Evolutionary conservation across 176 grass and related monocot genomes (phyloP).

Genomic region (Puya raimondii): DNA sequence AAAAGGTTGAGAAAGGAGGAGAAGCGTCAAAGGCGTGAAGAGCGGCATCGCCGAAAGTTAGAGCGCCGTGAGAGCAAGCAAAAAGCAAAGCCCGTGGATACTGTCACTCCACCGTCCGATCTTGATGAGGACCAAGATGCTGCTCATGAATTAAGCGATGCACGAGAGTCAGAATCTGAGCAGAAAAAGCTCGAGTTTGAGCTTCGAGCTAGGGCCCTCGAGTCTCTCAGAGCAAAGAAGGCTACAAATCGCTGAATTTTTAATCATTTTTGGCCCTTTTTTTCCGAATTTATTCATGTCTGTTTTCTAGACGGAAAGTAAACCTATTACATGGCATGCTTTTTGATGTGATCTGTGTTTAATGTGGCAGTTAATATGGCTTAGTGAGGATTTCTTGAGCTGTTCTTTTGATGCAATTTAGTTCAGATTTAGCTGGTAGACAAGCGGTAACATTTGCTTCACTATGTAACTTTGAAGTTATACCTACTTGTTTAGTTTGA

Average conservation of each 20-base stretch:
- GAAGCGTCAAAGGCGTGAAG: slow-evolving; percentile 58
- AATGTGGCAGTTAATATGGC: slow-evolving; percentile 49
- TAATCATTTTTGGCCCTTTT: background rate
- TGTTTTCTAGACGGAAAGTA: background rate
- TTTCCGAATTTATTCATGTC: background rate
- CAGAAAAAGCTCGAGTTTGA: slow-evolving; percentile 74
- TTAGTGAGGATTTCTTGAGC: slow-evolving; percentile 49
- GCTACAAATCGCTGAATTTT: slow-evolving; percentile 36
- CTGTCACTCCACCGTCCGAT: slow-evolving; percentile 31
- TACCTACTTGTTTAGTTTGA: background rate
- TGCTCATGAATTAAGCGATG: slow-evolving; percentile 15
- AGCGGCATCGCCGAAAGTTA: slow-evolving; percentile 48
- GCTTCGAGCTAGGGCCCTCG: slow-evolving; percentile 79
- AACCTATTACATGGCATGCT: background rate
- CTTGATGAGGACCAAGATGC: slow-evolving; percentile 30
- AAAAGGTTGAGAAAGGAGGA: slow-evolving; percentile 75
- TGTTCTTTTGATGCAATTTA: slow-evolving; percentile 48
- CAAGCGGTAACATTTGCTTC: slow-evolving; percentile 57
- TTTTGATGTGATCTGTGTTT: background rate
- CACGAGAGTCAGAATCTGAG: slow-evolving; percentile 36
- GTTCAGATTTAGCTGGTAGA: slow-evolving; percentile 48
- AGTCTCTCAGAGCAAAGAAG: slow-evolving; percentile 74
- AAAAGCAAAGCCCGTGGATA: slow-evolving; percentile 30
- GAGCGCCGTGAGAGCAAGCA: slow-evolving; percentile 42
- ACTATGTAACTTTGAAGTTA: background rate